phyloP scores from a whole-genome alignment of 768 basidiomycete species.

The Boletus edulis region DNA sequence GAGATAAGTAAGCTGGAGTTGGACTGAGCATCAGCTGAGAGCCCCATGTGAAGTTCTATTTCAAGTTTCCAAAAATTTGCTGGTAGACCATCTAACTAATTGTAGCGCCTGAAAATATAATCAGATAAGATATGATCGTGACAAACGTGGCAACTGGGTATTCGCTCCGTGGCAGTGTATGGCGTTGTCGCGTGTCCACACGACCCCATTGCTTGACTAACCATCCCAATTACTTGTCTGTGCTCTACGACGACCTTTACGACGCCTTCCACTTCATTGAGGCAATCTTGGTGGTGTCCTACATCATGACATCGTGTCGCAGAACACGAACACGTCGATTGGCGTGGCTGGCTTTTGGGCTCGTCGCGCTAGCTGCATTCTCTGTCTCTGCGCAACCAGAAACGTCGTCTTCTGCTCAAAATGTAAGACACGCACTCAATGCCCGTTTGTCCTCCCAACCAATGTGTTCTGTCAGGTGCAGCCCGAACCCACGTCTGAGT shows the following conservation, averaged over 20 bases:
- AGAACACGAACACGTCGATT: conserved; percentile 38
- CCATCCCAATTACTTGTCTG: neutral
- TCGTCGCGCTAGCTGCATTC: conserved; percentile 49
- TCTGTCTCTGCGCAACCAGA: conserved; percentile 42
- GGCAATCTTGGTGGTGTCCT: neutral
- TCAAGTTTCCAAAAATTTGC: too few relatives aligned
- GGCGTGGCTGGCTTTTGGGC: conserved; percentile 59
- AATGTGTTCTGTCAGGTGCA: conserved; percentile 10
- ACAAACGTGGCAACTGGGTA: conserved; percentile 14
- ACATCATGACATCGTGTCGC: conserved; percentile 19
- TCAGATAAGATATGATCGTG: conserved; percentile 8
- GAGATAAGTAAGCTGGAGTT: too few relatives aligned
- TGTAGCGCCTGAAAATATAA: neutral
- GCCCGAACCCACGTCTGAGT: conserved; percentile 8
- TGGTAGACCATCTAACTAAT: too few relatives aligned
- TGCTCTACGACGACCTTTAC: neutral
- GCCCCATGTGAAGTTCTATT: too few relatives aligned
- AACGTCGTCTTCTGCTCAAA: conserved; percentile 10
- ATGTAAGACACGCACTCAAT: conserved; percentile 7
- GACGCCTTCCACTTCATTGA: neutral
- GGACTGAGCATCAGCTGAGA: too few relatives aligned
- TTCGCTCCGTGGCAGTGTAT: conserved; percentile 14
- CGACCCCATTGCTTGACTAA: neutral
- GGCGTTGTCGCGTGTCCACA: neutral
- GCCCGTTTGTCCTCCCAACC: neutral